Conservation (phyloP, 148 eudicot species). For the Beta vulgaris region DNA sequence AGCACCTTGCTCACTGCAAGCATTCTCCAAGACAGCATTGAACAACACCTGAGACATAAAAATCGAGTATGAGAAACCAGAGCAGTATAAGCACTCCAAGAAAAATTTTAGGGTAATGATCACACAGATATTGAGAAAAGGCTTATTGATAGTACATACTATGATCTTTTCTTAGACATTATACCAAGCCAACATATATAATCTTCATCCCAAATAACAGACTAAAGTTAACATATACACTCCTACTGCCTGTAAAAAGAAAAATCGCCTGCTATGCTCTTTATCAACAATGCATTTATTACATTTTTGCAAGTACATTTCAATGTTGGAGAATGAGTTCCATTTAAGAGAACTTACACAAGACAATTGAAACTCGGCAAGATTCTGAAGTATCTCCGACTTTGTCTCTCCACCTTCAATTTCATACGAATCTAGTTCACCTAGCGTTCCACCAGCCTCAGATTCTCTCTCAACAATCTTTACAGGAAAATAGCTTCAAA, state of each 20-base stretch:
- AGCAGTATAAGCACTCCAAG: neutral
- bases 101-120: neutral
- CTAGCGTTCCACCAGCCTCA: constrained; percentile 84
- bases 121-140: neutral
- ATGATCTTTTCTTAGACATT: neutral
- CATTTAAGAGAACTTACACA: constrained; percentile 54
- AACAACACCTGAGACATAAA: constrained; percentile 54
- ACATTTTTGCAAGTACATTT: no score
- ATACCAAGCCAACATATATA: neutral
- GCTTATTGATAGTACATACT: neutral
- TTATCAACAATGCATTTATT: no score
- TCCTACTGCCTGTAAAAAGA: neutral
- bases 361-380: constrained; percentile 82
- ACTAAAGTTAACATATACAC: neutral
- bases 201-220: neutral
- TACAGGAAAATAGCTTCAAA: constrained; percentile 16
- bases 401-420: constrained; percentile 90
- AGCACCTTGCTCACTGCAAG: constrained; percentile 91
- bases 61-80: constrained; percentile 6
- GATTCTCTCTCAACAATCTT: constrained; percentile 82
- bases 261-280: no score
- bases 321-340: neutral
- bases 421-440: constrained; percentile 79
- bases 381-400: constrained; percentile 87
- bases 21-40: constrained; percentile 83